phyloP scores from a whole-genome alignment of 768 basidiomycete species.

The Lactifluus hygrophoroides region DNA sequence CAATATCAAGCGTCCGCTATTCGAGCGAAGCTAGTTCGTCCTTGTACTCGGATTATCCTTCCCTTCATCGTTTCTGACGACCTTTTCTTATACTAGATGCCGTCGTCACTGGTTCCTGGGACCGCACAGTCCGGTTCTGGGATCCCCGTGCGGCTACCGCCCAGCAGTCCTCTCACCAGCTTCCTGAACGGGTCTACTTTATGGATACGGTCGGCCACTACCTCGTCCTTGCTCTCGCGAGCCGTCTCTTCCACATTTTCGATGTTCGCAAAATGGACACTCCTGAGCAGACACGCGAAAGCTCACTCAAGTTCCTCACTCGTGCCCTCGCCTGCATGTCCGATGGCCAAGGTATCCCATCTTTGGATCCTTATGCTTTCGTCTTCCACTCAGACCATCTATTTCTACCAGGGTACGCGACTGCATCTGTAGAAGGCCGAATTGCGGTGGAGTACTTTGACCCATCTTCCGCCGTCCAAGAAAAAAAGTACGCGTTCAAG shows the following conservation, averaged over 20 bases:
- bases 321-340: slow-evolving; percentile 86
- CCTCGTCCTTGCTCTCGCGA: slow-evolving; percentile 90
- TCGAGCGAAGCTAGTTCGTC: slow-evolving; percentile 54
- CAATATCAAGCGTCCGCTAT: slow-evolving; percentile 71
- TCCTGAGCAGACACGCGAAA: slow-evolving; percentile 77
- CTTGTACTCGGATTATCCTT: not conserved
- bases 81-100: slow-evolving; percentile 36
- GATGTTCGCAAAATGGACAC: slow-evolving; percentile 72
- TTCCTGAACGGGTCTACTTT: slow-evolving; percentile 81
- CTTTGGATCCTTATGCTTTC: not conserved
- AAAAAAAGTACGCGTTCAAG: slow-evolving; percentile 94
- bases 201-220: slow-evolving; percentile 71
- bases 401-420: slow-evolving; percentile 69
- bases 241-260: slow-evolving; percentile 82
- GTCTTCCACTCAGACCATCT: not conserved
- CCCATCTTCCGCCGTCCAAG: slow-evolving; percentile 64
- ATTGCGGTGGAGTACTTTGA: slow-evolving; percentile 98
- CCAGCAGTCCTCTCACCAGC: slow-evolving; percentile 49
- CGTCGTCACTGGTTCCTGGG: slow-evolving; percentile 88
- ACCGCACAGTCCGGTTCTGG: slow-evolving; percentile 81
- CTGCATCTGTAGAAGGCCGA: slow-evolving; percentile 88
- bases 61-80: not conserved
- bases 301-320: slow-evolving; percentile 93
- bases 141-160: slow-evolving; percentile 59
- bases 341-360: slow-evolving; percentile 67